Base-by-base conservation (phyloP, 345 rosid genomes). In the Bruguiera sexangula region DNA sequence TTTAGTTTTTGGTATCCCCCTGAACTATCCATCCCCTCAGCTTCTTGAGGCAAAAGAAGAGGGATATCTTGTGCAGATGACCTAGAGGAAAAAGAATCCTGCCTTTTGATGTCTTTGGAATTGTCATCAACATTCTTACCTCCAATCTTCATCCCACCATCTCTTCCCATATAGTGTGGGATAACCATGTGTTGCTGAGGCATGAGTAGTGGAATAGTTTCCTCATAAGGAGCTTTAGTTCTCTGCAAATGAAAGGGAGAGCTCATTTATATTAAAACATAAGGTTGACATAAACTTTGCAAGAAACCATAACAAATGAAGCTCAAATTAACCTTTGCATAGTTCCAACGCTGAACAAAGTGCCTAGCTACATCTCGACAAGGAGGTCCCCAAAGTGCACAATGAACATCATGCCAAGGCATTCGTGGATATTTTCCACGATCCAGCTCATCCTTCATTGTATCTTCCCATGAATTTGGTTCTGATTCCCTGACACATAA, bases 321-420 rank as follows among this genome's bases (percentile, higher is more conserved):
- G 22, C 22, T 51, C 21, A 29, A 20, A 76, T 26, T 68, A 55
- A 96, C 99, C 99, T 96, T 96, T 61, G 99, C 99, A 82, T 86
- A 87, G 87, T 96, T 96, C 99, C 99, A 96, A 21, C 99, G 96
- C 77, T 96, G 99, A 73, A 96, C 98, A 71, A 96, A 96, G 81
- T 96, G 99, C 74, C 99, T 85, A 31, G 99, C 99, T 37, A 85
- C 83, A 72, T 96, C 99, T 24, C 89, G 94, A 75, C 99, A 96
- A 73, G 99, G 93, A 31, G 99, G 97, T 31, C 99, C 99, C 99
- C 94, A 89, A 9, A 96, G 87, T 57, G 99, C 98, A 89, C 98
- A 96, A 67, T 96, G 99, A 62, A 96, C 97, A 69, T 96, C 99
- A 85, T 96, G 98, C 97, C 99, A 96, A 74, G 99, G 98, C 99